Conservation (phyloP, 108 stramenopile genomes). For the Stephanodiscus triporus region DNA sequence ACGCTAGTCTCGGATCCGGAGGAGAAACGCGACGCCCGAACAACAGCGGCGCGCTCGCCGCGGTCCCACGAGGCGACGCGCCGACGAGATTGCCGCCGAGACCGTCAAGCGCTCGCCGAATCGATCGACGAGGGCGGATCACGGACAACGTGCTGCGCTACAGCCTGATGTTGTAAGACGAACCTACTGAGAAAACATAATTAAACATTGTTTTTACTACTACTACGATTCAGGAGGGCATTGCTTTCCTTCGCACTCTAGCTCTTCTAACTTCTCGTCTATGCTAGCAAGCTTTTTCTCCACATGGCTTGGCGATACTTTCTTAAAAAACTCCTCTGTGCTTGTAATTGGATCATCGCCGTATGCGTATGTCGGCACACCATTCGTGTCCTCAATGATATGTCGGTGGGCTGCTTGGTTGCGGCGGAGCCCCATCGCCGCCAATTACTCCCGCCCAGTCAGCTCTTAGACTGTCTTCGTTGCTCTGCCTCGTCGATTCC, state of each 20-base stretch:
- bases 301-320: constrained; percentile 40
- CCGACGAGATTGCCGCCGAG: constrained; percentile 58
- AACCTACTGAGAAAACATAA: too few relatives aligned
- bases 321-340: constrained; percentile 42
- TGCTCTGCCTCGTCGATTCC: too few relatives aligned
- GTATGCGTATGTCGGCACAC: constrained; percentile 46
- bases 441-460: constrained; percentile 48
- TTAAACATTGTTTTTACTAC: too few relatives aligned
- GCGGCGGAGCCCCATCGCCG: constrained; percentile 31
- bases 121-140: constrained; percentile 70
- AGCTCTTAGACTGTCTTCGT: too few relatives aligned
- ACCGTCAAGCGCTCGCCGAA: constrained; percentile 47
- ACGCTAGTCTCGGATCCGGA: too few relatives aligned
- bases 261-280: too few relatives aligned
- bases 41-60: too few relatives aligned
- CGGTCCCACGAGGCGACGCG: constrained; percentile 39
- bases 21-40: too few relatives aligned
- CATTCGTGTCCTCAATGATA: constrained; percentile 21
- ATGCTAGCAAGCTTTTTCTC: too few relatives aligned
- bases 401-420: not conserved
- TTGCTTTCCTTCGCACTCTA: constrained; percentile 2
- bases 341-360: constrained; percentile 47
- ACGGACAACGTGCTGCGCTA: constrained; percentile 74
- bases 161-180: constrained; percentile 66
- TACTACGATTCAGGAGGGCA: too few relatives aligned